Percentiles rank a stretch among this genome's conserved stretches.
These are phyloP conservation scores for Fusarium verticillioides DNA, from an alignment of 2,329 filamentous ascomycete species.

Conservation along the genomic window DNA sequence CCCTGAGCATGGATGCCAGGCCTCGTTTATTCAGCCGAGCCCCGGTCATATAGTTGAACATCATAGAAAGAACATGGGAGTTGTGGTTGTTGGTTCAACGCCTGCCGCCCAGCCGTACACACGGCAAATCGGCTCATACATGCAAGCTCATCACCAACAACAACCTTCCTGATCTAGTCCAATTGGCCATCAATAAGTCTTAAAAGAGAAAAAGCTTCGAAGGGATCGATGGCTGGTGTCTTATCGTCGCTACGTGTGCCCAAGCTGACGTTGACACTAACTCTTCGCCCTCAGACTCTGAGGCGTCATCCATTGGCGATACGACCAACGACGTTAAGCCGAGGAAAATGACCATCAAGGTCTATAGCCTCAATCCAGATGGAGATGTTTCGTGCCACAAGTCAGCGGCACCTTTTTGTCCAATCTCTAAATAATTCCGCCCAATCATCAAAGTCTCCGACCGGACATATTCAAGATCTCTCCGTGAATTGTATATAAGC, in stretches of 20 bases:
- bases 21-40: too few relatives aligned
- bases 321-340: background rate
- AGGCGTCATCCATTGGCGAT: background rate
- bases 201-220: rapidly evolving
- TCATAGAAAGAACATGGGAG: rapidly evolving
- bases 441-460: slow-evolving; percentile 39
- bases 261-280: background rate
- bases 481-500: slow-evolving; percentile 26
- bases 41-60: rapidly evolving
- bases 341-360: rapidly evolving
- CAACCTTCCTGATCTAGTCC: background rate
- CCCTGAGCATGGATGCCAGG: rapidly evolving
- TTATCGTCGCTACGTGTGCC: too few relatives aligned
- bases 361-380: rapidly evolving
- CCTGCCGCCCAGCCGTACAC: too few relatives aligned
- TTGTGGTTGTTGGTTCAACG: background rate
- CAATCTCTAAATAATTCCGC: background rate
- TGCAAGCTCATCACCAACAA: background rate
- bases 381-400: background rate
- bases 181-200: too few relatives aligned
- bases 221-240: background rate
- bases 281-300: too few relatives aligned
- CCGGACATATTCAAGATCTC: slow-evolving; percentile 31
- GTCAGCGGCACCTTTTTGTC: background rate
- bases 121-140: background rate